These are phyloP conservation scores for Epichloe typhina DNA, from an alignment of 2,329 filamentous ascomycete genomes.

Conservation along the genomic window DNA sequence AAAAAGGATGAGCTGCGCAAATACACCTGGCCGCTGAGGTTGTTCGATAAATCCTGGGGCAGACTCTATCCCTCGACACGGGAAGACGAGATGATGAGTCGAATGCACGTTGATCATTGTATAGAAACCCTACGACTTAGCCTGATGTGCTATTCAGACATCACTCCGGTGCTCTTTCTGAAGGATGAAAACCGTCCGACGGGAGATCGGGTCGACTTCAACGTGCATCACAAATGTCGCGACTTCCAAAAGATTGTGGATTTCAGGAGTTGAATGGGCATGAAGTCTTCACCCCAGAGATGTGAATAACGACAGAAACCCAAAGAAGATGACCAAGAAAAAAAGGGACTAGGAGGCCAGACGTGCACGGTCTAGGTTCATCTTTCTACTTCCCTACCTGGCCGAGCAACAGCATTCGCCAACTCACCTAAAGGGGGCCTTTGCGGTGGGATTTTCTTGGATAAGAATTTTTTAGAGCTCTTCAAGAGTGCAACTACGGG, in stretches of 20 bases:
- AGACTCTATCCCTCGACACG: background rate
- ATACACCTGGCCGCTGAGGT: constrained; percentile 1
- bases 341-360: too few relatives aligned
- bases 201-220: too few relatives aligned
- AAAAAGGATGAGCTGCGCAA: background rate
- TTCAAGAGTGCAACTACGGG: constrained; percentile 13
- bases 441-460: constrained; percentile 27
- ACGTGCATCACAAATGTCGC: too few relatives aligned
- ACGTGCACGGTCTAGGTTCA: too few relatives aligned
- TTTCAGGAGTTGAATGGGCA: too few relatives aligned
- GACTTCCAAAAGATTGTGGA: too few relatives aligned
- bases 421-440: constrained; percentile 17
- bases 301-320: too few relatives aligned
- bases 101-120: constrained; percentile 2
- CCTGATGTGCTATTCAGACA: constrained; percentile 1
- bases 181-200: background rate
- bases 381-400: too few relatives aligned
- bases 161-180: background rate
- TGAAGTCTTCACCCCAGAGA: too few relatives aligned
- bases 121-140: background rate
- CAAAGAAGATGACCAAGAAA: too few relatives aligned
- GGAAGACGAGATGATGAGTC: background rate
- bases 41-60: constrained; percentile 1
- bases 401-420: background rate
- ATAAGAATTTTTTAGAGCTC: constrained; percentile 20